These are phyloP conservation scores for Cronartium ribicola DNA, from an alignment of 1,284 basidiomycete species.

Conservation along the genomic window DNA sequence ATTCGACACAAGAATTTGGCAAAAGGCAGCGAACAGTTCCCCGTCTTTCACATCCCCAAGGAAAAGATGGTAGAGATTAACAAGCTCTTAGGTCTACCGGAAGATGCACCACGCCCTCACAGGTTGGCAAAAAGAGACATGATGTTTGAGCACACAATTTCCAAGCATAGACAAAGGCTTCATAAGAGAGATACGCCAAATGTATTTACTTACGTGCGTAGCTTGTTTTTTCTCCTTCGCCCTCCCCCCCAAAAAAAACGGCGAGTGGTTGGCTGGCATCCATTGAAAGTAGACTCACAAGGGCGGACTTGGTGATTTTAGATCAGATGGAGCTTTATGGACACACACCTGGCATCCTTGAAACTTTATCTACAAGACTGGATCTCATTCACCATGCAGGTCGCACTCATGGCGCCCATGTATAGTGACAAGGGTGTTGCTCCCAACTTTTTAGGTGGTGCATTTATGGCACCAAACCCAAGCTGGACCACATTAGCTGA, in stretches of 20 bases:
- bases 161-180: background rate
- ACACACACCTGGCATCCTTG: constrained; percentile 16
- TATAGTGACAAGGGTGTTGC: constrained; percentile 25
- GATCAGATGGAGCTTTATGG: constrained; percentile 20
- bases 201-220: constrained; percentile 22
- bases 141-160: background rate
- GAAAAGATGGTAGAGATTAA: background rate
- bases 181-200: constrained; percentile 28
- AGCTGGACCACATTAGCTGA: background rate
- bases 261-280: too few species aligned
- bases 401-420: constrained; percentile 14
- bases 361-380: constrained; percentile 6
- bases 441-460: constrained; percentile 16
- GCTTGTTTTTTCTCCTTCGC: background rate
- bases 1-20: too few species aligned
- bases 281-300: background rate
- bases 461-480: constrained; percentile 22
- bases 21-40: too few species aligned
- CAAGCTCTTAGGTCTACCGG: background rate
- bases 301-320: background rate
- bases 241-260: background rate
- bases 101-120: background rate
- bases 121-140: background rate
- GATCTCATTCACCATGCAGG: constrained; percentile 13
- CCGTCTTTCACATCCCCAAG: too few species aligned